Evolutionary conservation across 257 asterid species (phyloP).

Genomic region (Galeopsis tetrahit): DNA sequence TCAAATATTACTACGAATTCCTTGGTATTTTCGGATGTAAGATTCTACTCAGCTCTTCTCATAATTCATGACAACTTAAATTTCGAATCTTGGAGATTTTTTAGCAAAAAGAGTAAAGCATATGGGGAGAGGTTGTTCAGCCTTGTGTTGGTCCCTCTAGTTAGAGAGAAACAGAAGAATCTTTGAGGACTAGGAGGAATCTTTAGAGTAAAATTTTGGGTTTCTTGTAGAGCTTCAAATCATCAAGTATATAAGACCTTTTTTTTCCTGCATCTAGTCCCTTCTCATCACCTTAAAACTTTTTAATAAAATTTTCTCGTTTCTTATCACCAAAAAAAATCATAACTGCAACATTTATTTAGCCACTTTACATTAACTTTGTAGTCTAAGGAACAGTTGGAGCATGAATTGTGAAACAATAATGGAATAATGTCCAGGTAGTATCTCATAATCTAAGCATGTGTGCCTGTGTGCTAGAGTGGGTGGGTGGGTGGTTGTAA

Average conservation of each 20-base stretch:
- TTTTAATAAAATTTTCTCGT: no score
- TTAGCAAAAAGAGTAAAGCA: not conserved
- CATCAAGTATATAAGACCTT: not conserved
- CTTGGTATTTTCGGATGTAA: not conserved
- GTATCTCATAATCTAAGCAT: no score
- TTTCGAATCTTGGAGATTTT: not conserved
- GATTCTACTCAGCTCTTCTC: conserved; percentile 2
- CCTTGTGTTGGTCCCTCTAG: not conserved
- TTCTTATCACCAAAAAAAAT: no score
- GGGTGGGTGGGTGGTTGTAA: no score
- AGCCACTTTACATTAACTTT: no score
- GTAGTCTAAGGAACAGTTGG: no score
- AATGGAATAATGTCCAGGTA: no score
- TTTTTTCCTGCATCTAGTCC: not conserved
- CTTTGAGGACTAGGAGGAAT: not conserved
- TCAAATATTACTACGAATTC: not conserved
- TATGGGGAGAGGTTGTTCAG: not conserved
- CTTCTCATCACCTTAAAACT: not conserved
- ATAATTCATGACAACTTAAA: not conserved
- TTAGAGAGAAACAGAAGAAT: not conserved
- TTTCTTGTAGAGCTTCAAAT: not conserved
- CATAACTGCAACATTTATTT: no score
- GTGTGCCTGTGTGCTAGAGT: no score
- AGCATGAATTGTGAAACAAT: no score
- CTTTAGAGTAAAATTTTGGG: not conserved